Conservation (phyloP, 768 basidiomycete species). For the Russula foetens region DNA sequence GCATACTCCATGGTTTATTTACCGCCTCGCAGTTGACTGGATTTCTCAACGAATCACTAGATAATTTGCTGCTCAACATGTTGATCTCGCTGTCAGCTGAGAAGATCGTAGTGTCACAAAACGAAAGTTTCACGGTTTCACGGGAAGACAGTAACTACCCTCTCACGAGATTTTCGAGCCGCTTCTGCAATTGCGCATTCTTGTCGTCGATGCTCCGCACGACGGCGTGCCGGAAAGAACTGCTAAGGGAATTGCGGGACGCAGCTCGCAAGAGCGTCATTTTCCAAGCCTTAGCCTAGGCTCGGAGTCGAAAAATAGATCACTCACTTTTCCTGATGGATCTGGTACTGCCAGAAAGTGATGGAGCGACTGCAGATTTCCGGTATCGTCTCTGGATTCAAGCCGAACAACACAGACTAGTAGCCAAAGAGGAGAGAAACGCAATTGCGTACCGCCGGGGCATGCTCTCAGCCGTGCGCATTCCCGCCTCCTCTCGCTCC, state of each 20-base stretch:
- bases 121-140: not conserved
- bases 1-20: not conserved
- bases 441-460: not conserved
- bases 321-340: conserved; percentile 74
- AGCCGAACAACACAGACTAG: conserved; percentile 78
- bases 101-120: not conserved
- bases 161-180: conserved; percentile 79
- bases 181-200: conserved; percentile 75
- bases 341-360: conserved; percentile 89
- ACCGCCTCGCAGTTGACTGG: not conserved
- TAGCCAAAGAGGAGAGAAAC: not conserved
- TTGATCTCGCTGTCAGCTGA: conserved; percentile 71
- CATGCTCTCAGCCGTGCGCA: conserved; percentile 26
- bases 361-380: conserved; percentile 85
- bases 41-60: conserved; percentile 35
- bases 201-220: conserved; percentile 75
- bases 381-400: conserved; percentile 64
- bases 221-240: conserved; percentile 81
- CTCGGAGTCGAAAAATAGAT: too few relatives aligned
- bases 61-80: conserved; percentile 59
- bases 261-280: too few relatives aligned
- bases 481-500: too few relatives aligned
- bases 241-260: too few relatives aligned
- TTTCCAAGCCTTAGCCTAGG: too few relatives aligned
- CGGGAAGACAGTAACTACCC: conserved; percentile 38